A percentile compares a stretch with the other conserved stretches of the same genome.
Conservation (phyloP, 2,329 filamentous ascomycete species). For the Ophiostoma himal-ulmi region DNA sequence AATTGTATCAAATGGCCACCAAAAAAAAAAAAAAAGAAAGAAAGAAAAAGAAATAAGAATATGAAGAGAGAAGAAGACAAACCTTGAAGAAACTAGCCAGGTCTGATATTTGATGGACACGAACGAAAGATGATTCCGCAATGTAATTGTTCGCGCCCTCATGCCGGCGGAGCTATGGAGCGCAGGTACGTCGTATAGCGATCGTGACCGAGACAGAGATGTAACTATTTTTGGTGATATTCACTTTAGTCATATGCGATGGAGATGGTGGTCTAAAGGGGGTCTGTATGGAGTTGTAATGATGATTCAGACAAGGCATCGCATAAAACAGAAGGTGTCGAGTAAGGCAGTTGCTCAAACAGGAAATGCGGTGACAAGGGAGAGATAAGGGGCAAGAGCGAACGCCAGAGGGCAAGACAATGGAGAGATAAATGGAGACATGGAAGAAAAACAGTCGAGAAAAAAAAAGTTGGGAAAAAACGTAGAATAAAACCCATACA, state of each 20-base stretch:
- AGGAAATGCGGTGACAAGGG: slow-evolving; percentile 17
- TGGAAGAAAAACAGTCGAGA: too few species aligned
- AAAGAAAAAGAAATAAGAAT: neutral
- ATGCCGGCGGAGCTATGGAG: neutral
- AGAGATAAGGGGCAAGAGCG: slow-evolving; percentile 13
- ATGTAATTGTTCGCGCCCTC: neutral
- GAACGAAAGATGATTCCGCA: neutral
- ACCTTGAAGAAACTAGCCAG: neutral
- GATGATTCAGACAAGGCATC: neutral
- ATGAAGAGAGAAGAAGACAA: neutral
- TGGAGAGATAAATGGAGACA: neutral
- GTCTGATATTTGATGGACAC: neutral
- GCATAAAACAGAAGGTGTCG: slow-evolving; percentile 18
- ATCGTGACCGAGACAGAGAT: neutral
- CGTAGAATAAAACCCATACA: neutral
- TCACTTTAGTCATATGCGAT: neutral
- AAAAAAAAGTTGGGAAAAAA: neutral
- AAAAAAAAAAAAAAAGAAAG: neutral
- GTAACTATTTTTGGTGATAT: neutral
- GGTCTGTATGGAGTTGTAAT: neutral
- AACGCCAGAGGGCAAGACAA: neutral
- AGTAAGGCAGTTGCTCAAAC: slow-evolving; percentile 19
- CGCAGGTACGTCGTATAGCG: neutral
- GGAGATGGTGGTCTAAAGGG: neutral
- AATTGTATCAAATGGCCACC: neutral